phyloP scores from a whole-genome alignment of 1,284 basidiomycete genomes.

The Schizophyllum amplum region DNA sequence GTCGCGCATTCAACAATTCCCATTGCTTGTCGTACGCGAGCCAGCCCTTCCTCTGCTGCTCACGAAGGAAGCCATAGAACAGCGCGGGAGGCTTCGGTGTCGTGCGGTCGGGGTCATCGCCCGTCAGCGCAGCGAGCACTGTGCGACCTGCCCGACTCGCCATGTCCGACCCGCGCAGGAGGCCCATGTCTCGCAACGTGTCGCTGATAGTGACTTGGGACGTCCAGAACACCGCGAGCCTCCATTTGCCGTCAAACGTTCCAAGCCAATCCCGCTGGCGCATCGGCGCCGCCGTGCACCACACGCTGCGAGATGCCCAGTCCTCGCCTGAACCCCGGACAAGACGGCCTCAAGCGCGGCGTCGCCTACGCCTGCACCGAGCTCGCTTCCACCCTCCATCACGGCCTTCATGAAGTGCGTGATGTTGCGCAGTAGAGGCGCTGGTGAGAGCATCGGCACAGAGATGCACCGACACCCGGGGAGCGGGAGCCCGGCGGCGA shows the following conservation, averaged over 20 bases:
- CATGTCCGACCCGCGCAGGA: background rate
- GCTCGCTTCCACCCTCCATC: background rate
- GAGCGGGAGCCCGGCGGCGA: background rate
- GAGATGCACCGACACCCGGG: background rate
- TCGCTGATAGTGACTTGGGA: too few relatives aligned
- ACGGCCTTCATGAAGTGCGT: background rate
- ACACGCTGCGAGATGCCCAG: constrained; percentile 4
- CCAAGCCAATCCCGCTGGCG: background rate
- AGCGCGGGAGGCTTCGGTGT: too few relatives aligned
- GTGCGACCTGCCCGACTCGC: background rate
- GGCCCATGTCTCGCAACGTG: too few relatives aligned
- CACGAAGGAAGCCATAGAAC: too few relatives aligned
- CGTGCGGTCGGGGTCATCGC: too few relatives aligned
- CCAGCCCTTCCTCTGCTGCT: too few relatives aligned
- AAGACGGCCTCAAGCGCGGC: background rate
- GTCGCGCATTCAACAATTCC: too few relatives aligned
- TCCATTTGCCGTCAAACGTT: background rate
- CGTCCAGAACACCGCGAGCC: background rate
- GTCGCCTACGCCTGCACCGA: background rate
- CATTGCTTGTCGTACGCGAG: too few relatives aligned
- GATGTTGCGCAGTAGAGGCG: background rate
- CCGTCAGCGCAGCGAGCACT: too few relatives aligned
- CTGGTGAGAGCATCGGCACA: background rate
- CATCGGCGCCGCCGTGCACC: constrained; percentile 2
- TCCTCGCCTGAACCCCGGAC: background rate